Conservation (phyloP, 768 basidiomycete genomes). For the Lactifluus subvellereus region DNA sequence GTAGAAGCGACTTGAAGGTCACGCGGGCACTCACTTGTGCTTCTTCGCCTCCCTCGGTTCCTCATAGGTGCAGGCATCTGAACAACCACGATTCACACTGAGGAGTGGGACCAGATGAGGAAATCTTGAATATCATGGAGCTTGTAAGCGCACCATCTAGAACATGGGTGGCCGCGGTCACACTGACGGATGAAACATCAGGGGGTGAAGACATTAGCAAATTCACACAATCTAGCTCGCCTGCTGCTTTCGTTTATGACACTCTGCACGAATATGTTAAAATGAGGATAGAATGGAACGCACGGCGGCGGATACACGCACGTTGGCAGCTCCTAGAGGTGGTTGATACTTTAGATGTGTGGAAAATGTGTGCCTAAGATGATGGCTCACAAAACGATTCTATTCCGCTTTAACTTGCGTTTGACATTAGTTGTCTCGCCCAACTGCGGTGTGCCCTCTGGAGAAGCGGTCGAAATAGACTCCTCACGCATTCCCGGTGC, state of each 20-base stretch:
- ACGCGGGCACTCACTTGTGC: slow-evolving; percentile 15
- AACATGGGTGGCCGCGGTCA: slow-evolving; percentile 28
- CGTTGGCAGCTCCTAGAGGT: slow-evolving; percentile 23
- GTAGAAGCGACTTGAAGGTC: background rate
- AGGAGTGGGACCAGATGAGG: background rate
- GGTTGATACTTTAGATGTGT: background rate
- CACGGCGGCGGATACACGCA: background rate
- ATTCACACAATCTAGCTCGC: slow-evolving; percentile 4
- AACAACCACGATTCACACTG: slow-evolving; percentile 24
- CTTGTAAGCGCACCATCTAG: slow-evolving; percentile 23
- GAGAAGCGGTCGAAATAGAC: slow-evolving; percentile 14
- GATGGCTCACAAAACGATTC: slow-evolving; percentile 25
- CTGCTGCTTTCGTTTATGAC: slow-evolving; percentile 28
- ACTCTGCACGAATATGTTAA: slow-evolving; percentile 12
- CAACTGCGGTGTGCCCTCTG: slow-evolving; percentile 6
- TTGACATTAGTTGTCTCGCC: background rate
- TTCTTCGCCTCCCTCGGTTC: slow-evolving; percentile 15
- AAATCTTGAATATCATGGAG: background rate
- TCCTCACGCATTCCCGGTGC: slow-evolving; percentile 15
- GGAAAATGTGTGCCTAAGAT: background rate
- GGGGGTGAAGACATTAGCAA: background rate
- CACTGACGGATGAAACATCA: slow-evolving; percentile 14
- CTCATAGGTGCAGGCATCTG: slow-evolving; percentile 24
- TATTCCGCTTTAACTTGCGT: slow-evolving; percentile 24
- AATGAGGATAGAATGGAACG: background rate